A percentile compares a stretch with the other conserved stretches of the same genome.
These are phyloP conservation scores for Beauveria varroae DNA, from an alignment of 2,329 filamentous ascomycete species.

Conservation along the genomic window DNA sequence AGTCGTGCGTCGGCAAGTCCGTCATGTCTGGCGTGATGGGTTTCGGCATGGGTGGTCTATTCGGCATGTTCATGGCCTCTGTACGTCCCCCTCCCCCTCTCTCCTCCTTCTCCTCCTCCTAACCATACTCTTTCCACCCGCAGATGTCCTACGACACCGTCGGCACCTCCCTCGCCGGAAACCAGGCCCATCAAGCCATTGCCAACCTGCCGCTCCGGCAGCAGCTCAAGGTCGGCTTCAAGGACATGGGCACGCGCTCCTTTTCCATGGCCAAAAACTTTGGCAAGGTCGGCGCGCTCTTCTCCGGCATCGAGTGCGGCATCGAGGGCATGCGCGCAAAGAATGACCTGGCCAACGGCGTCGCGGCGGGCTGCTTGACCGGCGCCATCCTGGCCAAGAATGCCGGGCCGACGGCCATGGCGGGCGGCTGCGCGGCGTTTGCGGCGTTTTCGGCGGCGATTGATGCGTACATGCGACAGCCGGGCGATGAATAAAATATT, in stretches of 20 bases:
- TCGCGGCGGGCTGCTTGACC: slow-evolving; percentile 82
- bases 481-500: slow-evolving; percentile 46
- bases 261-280: slow-evolving; percentile 89
- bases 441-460: slow-evolving; percentile 89
- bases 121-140: not conserved
- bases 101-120: not conserved
- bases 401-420: slow-evolving; percentile 82
- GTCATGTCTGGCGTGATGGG: slow-evolving; percentile 88
- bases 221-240: slow-evolving; percentile 79
- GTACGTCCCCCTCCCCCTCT: slow-evolving; percentile 44
- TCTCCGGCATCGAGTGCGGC: slow-evolving; percentile 88
- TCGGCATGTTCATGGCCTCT: slow-evolving; percentile 96
- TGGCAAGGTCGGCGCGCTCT: slow-evolving; percentile 84
- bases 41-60: slow-evolving; percentile 86
- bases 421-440: slow-evolving; percentile 84
- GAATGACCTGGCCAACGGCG: slow-evolving; percentile 85
- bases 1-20: slow-evolving; percentile 85
- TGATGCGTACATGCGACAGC: slow-evolving; percentile 82
- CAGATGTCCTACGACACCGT: slow-evolving; percentile 99
- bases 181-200: slow-evolving; percentile 32
- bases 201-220: slow-evolving; percentile 69
- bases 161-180: slow-evolving; percentile 48
- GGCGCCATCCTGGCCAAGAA: slow-evolving; percentile 81
- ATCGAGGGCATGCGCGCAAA: slow-evolving; percentile 90
- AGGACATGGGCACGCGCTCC: slow-evolving; percentile 85